Evolutionary conservation across 176 grass and related monocot genomes (phyloP), one percentile per base, ranked within the genome.

Genomic region (Musa schizocarpa): DNA sequence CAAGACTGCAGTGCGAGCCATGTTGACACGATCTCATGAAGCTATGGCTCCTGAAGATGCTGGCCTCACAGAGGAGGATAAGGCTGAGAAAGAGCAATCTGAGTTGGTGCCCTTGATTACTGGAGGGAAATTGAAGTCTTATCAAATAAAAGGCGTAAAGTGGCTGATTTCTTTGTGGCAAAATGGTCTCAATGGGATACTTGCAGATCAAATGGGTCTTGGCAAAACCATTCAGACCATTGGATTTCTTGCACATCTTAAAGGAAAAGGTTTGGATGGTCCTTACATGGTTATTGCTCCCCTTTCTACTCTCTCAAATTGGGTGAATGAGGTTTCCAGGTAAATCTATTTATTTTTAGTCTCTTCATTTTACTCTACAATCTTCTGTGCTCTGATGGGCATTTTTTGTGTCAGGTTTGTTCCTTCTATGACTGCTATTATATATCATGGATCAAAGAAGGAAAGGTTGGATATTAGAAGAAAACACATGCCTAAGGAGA

Each of bases 171-270:
- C 90, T 6, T 81, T 98, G 68, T 98, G 95, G 95, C 95, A 98
- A 73, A 98, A 98, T 78, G 95, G 95, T 63, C 77, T 98, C 0
- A 98, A 93, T 82, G 90, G 90, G 52, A 98, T 98, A 80, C 72
- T 98, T 22, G 95, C 95, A 17, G 95, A 98, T 64, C 95, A 98
- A 86, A 98, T 98, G 95, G 95, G 95, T 69, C 90, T 98, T 80
- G 95, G 95, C 26, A 98, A 98, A 83, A 98, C 95, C 55, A 94
- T 98, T 63, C 95, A 98, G 78, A 98, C 95, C 48, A 93, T 98
- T 59, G 95, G 81, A 53, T 98, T 98, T 91, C 90, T 98, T 63
- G 86, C 90, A 24, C 95, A 98, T 83, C 90, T 98, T 59, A 93
- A 89, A 87, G 95, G 95, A 56, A 90, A 93, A 76, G 88, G 86